phyloP scores from a whole-genome alignment of 177 flowering plant species.

The Tripterygium wilfordii region DNA sequence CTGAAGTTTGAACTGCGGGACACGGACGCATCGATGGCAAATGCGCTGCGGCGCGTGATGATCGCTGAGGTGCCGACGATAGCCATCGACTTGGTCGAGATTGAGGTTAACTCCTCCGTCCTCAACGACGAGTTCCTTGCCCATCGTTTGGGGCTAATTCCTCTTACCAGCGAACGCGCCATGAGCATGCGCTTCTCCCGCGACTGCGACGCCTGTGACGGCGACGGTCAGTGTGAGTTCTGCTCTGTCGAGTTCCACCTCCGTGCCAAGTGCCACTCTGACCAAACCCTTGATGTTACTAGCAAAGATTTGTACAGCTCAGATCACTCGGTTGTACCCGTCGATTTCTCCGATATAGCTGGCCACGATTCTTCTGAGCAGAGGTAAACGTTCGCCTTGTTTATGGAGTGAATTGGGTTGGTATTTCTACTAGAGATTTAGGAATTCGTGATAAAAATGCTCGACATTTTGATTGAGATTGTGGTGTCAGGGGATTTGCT shows the following conservation, averaged over 20 bases:
- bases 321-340: slow-evolving; percentile 69
- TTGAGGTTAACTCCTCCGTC: slow-evolving; percentile 92
- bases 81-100: slow-evolving; percentile 92
- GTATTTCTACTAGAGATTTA: too few relatives aligned
- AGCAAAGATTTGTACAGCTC: slow-evolving; percentile 69
- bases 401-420: neutral
- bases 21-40: slow-evolving; percentile 83
- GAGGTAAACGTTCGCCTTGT: slow-evolving; percentile 27
- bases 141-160: slow-evolving; percentile 89
- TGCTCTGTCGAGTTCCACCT: slow-evolving; percentile 94
- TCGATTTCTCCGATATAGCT: slow-evolving; percentile 50
- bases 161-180: slow-evolving; percentile 74
- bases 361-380: slow-evolving; percentile 43
- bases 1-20: slow-evolving; percentile 85
- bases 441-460: too few relatives aligned
- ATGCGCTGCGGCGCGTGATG: slow-evolving; percentile 95
- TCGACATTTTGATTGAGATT: too few relatives aligned
- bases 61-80: slow-evolving; percentile 94
- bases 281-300: slow-evolving; percentile 81
- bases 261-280: slow-evolving; percentile 52
- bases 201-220: slow-evolving; percentile 95
- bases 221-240: slow-evolving; percentile 93
- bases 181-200: slow-evolving; percentile 90
- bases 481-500: too few relatives aligned
- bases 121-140: slow-evolving; percentile 97